Evolutionary conservation across 2,329 filamentous ascomycete species (phyloP).

Genomic region (Venturia nashicola): DNA sequence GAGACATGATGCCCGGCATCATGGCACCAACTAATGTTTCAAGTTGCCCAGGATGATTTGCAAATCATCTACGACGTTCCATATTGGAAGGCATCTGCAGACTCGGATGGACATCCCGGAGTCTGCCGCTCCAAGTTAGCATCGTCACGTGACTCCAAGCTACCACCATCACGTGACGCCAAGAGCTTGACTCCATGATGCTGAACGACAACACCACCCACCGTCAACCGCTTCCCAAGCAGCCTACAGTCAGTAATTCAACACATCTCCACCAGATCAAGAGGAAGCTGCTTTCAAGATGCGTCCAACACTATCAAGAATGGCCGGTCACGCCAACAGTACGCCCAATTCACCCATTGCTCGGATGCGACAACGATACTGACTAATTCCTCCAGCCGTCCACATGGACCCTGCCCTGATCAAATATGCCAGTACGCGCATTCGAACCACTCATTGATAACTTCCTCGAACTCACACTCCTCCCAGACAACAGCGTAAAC

Average conservation of each 20-base stretch:
- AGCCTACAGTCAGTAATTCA: background rate
- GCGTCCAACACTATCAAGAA: constrained; percentile 19
- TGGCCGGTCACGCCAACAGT: constrained; percentile 27
- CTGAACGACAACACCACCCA: background rate
- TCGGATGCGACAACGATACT: background rate
- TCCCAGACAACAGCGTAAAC: constrained; percentile 65
- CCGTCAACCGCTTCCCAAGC: background rate
- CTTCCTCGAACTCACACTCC: constrained; percentile 10
- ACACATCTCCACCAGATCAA: background rate
- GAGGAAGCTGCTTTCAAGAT: constrained; percentile 13
- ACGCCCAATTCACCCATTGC: constrained; percentile 9
- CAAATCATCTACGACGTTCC: background rate
- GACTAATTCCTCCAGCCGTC: constrained; percentile 24
- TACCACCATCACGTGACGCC: background rate
- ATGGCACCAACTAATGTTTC: too few species aligned
- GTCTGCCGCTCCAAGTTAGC: too few species aligned
- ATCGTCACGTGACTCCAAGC: too few species aligned
- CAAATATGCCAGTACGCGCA: constrained; percentile 38
- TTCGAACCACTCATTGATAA: background rate
- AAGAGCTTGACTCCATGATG: background rate
- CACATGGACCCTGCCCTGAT: constrained; percentile 43
- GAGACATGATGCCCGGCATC: too few species aligned
- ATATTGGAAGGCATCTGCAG: background rate
- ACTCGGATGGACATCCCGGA: too few species aligned
- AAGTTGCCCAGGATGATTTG: too few species aligned